A percentile compares a stretch with the other conserved stretches of the same genome.
Conservation (phyloP, 306 rosid genomes). For the Acacia confusa region DNA sequence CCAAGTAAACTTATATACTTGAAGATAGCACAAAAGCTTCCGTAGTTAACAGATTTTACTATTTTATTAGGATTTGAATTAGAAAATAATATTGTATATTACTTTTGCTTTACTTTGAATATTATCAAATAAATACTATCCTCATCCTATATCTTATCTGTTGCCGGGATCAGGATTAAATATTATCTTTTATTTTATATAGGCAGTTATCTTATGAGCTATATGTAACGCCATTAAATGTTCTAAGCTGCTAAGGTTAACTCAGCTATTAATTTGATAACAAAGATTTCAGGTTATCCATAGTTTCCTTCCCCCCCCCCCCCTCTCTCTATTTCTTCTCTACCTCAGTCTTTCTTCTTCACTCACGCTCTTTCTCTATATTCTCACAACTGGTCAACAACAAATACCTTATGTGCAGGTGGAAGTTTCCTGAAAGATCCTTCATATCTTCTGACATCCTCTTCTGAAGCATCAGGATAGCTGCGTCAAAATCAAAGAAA, state of each 20-base stretch:
- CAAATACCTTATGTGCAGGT: constrained; percentile 77
- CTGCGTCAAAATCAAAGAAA: constrained; percentile 42
- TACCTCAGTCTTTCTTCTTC: not conserved
- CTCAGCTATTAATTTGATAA: not conserved
- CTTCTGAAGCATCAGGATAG: constrained; percentile 92
- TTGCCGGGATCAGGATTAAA: not conserved
- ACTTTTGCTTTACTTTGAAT: not conserved
- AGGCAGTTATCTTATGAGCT: not conserved
- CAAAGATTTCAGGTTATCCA: not conserved
- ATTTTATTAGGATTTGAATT: not conserved
- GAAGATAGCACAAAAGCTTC: not conserved
- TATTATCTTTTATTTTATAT: not conserved
- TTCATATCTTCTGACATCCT: constrained; percentile 84
- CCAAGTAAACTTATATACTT: not conserved
- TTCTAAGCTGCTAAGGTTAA: not conserved
- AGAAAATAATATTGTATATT: not conserved
- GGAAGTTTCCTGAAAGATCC: constrained; percentile 77
- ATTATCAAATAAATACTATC: not conserved
- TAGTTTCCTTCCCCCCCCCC: not conserved
- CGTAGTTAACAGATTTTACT: not conserved
- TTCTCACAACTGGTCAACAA: not conserved
- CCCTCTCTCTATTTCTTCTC: not conserved
- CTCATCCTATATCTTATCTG: not conserved
- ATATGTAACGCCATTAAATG: not conserved
- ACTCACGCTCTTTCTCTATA: not conserved